These are phyloP conservation scores for Jatropha multifida DNA, from an alignment of 441 rosid genomes.

Conservation along the genomic window DNA sequence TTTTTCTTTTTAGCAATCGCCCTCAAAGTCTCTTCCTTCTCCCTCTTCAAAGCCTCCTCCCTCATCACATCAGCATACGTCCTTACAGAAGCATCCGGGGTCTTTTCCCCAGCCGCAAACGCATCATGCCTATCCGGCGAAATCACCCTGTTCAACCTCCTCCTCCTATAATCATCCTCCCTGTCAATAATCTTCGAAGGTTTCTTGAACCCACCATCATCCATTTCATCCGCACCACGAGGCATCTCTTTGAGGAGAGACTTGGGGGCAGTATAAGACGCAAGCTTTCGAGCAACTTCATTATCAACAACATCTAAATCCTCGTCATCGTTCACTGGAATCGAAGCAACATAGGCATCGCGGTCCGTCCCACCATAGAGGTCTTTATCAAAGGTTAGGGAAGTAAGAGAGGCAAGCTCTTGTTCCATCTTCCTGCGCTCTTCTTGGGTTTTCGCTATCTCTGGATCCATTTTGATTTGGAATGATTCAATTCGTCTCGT, in stretches of 20 bases:
- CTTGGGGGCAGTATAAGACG: constrained; percentile 94
- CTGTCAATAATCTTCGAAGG: constrained; percentile 74
- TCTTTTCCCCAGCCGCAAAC: constrained; percentile 86
- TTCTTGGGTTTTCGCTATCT: constrained; percentile 84
- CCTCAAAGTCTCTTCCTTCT: constrained; percentile 70
- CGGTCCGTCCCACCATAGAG: constrained; percentile 78
- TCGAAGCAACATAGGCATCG: constrained; percentile 63
- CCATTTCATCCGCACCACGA: constrained; percentile 56
- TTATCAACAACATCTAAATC: constrained; percentile 63
- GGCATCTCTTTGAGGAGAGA: constrained; percentile 75
- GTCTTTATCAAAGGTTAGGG: constrained; percentile 72
- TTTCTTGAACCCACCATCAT: constrained; percentile 53
- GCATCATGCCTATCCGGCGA: constrained; percentile 95
- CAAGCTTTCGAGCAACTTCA: constrained; percentile 71
- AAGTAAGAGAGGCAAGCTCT: constrained; percentile 70
- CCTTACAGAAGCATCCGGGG: constrained; percentile 78
- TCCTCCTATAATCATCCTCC: constrained; percentile 80
- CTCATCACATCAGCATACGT: constrained; percentile 83
- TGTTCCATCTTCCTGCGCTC: constrained; percentile 71
- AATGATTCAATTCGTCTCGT: not conserved
- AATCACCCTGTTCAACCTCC: constrained; percentile 70
- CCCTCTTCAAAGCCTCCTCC: constrained; percentile 74
- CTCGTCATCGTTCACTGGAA: constrained; percentile 86
- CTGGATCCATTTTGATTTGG: constrained; percentile 47
- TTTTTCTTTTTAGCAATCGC: constrained; percentile 72